phyloP scores from a whole-genome alignment of 164 flowering plant genomes.

The Vitis amurensis region DNA sequence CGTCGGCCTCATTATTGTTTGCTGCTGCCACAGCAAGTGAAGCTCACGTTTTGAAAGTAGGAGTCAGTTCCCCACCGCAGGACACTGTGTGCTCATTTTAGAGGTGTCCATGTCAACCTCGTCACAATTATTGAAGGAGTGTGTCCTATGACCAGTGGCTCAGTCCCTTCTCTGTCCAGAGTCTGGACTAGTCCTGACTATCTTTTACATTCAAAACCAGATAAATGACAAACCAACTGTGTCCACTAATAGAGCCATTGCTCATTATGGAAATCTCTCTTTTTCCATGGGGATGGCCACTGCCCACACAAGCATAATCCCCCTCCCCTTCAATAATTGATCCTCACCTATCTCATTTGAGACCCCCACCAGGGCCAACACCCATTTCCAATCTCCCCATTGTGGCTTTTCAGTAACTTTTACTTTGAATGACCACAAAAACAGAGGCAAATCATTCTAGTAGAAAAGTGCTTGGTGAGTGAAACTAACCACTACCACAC shows the following conservation, averaged over 20 bases:
- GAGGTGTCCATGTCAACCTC: neutral
- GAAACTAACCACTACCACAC: no score
- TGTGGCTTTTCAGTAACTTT: no score
- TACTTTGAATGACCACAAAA: no score
- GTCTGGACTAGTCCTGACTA: neutral
- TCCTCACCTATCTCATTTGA: no score
- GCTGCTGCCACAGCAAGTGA: no score
- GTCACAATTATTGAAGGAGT: conserved; percentile 13
- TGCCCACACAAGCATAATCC: neutral
- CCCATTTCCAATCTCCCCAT: no score
- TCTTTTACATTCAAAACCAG: conserved; percentile 3
- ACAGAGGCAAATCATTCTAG: no score
- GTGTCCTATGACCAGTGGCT: neutral
- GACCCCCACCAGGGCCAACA: no score
- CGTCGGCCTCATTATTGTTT: no score
- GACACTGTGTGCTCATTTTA: neutral
- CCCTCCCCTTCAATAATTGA: no score
- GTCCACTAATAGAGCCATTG: neutral
- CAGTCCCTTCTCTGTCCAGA: neutral
- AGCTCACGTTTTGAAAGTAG: no score
- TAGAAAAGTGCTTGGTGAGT: no score
- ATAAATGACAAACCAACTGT: conserved; percentile 6
- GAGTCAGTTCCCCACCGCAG: neutral
- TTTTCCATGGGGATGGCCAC: neutral
- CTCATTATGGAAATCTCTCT: neutral